phyloP scores from a whole-genome alignment of 169 alveolate species.

The Plasmodium falciparum region DNA sequence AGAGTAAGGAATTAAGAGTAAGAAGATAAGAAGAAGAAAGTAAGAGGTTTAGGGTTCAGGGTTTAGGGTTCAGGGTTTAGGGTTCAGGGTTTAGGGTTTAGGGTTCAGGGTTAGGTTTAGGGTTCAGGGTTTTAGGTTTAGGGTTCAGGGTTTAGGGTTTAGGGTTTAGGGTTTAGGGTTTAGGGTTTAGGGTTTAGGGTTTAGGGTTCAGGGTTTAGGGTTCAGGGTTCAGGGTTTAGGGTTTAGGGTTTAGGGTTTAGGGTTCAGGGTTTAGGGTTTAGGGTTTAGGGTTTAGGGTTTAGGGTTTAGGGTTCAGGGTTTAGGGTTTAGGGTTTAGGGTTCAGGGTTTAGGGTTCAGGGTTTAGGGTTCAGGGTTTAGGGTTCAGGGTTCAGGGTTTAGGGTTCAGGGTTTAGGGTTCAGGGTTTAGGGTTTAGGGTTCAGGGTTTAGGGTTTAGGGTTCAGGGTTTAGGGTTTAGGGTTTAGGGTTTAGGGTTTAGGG shows the following conservation, averaged over 20 bases:
- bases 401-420: constrained; percentile 1
- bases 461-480: constrained; percentile 1
- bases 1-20: too few species aligned
- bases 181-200: constrained; percentile 2
- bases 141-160: constrained; percentile 1
- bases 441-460: not conserved
- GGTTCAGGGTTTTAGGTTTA: not conserved
- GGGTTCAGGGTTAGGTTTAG: constrained; percentile 4
- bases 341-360: not conserved
- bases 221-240: constrained; percentile 1
- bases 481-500: not conserved
- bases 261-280: constrained; percentile 23
- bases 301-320: constrained; percentile 1
- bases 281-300: not conserved
- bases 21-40: too few species aligned
- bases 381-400: constrained; percentile 3
- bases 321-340: not conserved
- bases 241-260: too few species aligned
- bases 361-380: constrained; percentile 1
- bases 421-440: not conserved
- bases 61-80: too few species aligned
- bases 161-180: not conserved
- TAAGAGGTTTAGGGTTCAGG: too few species aligned
- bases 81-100: constrained; percentile 23
- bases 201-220: constrained; percentile 1